Conservation (phyloP, 768 basidiomycete genomes). For the Coprinopsis marcescibilis region DNA sequence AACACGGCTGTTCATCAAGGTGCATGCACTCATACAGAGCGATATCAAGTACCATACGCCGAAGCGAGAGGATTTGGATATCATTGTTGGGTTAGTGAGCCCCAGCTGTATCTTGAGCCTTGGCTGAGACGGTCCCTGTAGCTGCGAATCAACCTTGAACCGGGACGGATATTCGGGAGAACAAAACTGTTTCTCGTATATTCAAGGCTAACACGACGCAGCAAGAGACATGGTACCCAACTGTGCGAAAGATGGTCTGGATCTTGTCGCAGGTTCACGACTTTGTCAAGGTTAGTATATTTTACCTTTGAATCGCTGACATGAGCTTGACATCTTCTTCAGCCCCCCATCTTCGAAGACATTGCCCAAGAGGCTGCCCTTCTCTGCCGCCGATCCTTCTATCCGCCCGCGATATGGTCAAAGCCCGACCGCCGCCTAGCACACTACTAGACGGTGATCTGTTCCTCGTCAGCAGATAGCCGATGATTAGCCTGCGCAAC, state of each 20-base stretch:
- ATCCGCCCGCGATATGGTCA: slow-evolving; percentile 62
- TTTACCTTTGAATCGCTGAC: no score
- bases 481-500: no score
- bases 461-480: slow-evolving; percentile 89
- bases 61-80: slow-evolving; percentile 71
- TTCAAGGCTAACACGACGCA: slow-evolving; percentile 24
- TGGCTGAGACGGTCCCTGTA: slow-evolving; percentile 17
- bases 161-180: slow-evolving; percentile 51
- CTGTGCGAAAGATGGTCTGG: slow-evolving; percentile 84
- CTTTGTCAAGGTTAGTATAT: slow-evolving; percentile 88
- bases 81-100: slow-evolving; percentile 48
- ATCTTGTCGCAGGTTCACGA: slow-evolving; percentile 85
- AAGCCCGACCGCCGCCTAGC: slow-evolving; percentile 40
- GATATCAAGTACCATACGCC: slow-evolving; percentile 84
- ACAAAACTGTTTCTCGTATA: slow-evolving; percentile 36
- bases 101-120: background rate
- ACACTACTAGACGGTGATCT: slow-evolving; percentile 66
- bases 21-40: slow-evolving; percentile 83
- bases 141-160: slow-evolving; percentile 40
- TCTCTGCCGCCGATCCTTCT: slow-evolving; percentile 78
- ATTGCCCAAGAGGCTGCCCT: slow-evolving; percentile 90
- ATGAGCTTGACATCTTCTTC: no score
- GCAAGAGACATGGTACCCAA: slow-evolving; percentile 90
- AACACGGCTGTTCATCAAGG: slow-evolving; percentile 92
- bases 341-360: slow-evolving; percentile 96